Evolutionary conservation across 768 basidiomycete species (phyloP), one percentile per base, ranked within the genome.

Genomic region (Tylopilus sp.): DNA sequence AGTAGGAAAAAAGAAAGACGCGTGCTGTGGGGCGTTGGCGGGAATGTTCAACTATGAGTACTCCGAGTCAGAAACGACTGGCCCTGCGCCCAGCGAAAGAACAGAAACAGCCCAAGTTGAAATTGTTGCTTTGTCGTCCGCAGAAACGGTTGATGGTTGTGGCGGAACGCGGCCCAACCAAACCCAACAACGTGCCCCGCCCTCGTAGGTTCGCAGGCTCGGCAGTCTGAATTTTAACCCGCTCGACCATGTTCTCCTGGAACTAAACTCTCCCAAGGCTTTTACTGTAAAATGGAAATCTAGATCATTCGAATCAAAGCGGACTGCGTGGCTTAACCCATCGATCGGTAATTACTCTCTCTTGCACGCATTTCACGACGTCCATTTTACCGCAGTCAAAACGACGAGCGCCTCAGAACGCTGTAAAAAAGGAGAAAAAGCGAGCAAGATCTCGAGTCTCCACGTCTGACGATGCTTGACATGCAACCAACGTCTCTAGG

Each of bases 1-100:
- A 62, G 64, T 59, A 61, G n/a, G n/a, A n/a, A 61, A 61, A 70
- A 67, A 62, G 66, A 71, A 69, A 62, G 71, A 73, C 70, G 67
- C 58, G 68, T 65, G 55, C 61, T 59, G 63, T 38, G 53, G 50
- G 62, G 63, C 64, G 63, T 62, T 67, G 70, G 65, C 53, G 57
- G 50, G 61, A 64, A 15, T 50, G 68, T 62, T 68, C 66, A 68
- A n/a, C n/a, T n/a, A 68, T 64, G 60, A 66, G 68, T 66, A 60
- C 54, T 59, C 60, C 61, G 50, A 56, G 64, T 66, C 68, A 65
- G 57, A n/a, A 57, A 59, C 56, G 59, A 66, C 64, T 59, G 41
- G 68, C 26, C 56, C 55, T 63, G 61, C 68, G 65, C 63, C 52
- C 67, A 63, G 56, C 26, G 43, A 54, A 31, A 45, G 55, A 55